Percentiles rank a stretch among this genome's conserved stretches.
Evolutionary conservation across 169 alveolate genomes (phyloP).

Genomic region (Cystoisospora suis): DNA sequence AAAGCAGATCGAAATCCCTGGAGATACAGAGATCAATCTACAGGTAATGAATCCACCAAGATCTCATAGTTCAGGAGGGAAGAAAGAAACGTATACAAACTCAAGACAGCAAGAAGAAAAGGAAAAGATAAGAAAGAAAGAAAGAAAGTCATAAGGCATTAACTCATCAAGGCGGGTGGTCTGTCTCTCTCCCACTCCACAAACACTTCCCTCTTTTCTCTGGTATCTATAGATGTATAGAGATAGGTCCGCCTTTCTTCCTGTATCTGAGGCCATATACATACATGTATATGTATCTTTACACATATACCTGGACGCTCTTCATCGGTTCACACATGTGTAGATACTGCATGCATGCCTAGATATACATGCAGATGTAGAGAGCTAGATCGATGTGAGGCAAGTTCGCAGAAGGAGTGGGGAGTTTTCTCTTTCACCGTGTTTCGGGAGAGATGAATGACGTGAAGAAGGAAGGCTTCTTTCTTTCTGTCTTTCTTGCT

Average conservation of each 20-base stretch:
- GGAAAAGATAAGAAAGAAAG: not conserved
- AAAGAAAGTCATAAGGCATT: not conserved
- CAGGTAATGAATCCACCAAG: conserved; percentile 49
- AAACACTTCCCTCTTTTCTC: not conserved
- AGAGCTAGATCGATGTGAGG: no score
- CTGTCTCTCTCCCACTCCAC: not conserved
- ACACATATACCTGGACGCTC: not conserved
- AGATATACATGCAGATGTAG: no score
- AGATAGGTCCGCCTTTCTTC: no score
- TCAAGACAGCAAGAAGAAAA: not conserved
- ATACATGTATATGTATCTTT: not conserved
- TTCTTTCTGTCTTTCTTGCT: not conserved
- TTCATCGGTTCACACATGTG: not conserved
- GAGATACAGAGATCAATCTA: conserved; percentile 69
- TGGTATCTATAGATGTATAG: not conserved
- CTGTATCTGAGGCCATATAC: not conserved
- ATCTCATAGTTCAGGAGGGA: not conserved
- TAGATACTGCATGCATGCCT: no score
- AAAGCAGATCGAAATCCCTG: conserved; percentile 40
- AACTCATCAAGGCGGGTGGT: not conserved
- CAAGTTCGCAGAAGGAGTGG: no score
- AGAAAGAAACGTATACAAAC: not conserved
- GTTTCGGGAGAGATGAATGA: no score
- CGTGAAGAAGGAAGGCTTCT: no score
- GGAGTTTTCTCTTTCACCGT: no score